A percentile compares a stretch with the other conserved stretches of the same genome.
Evolutionary conservation across 2,329 filamentous ascomycete genomes (phyloP).

Genomic region (Pseudocercospora fijiensis): DNA sequence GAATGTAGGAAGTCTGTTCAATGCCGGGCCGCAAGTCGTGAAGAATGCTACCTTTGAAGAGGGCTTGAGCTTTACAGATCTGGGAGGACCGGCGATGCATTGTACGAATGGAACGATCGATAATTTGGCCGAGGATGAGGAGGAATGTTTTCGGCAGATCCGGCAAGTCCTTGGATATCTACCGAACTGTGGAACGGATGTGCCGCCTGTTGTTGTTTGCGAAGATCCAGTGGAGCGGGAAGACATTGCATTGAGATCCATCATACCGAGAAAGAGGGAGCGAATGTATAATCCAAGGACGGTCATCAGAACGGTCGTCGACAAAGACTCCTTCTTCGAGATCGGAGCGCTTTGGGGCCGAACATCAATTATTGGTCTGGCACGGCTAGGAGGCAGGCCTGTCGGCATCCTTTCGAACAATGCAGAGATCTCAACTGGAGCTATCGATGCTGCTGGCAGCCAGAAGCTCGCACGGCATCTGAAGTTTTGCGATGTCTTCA

Average conservation of each 20-base stretch:
- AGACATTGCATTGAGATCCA: slow-evolving; percentile 52
- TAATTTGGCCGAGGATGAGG: slow-evolving; percentile 60
- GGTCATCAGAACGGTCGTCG: slow-evolving; percentile 59
- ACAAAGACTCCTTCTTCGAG: slow-evolving; percentile 60
- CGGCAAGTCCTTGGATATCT: slow-evolving; percentile 58
- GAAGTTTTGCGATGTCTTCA: slow-evolving; percentile 65
- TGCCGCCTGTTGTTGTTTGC: slow-evolving; percentile 49
- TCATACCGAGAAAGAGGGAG: slow-evolving; percentile 58
- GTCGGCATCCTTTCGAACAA: slow-evolving; percentile 62
- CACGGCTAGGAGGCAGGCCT: slow-evolving; percentile 56
- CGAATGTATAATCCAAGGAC: slow-evolving; percentile 61
- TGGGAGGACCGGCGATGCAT: slow-evolving; percentile 62
- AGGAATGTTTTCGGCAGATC: slow-evolving; percentile 62
- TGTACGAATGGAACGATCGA: slow-evolving; percentile 67
- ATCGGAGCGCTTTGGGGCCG: slow-evolving; percentile 64
- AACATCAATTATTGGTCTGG: slow-evolving; percentile 61
- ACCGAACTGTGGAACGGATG: slow-evolving; percentile 56
- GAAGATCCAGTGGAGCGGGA: slow-evolving; percentile 53
- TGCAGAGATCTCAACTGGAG: slow-evolving; percentile 61
- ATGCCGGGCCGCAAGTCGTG: slow-evolving; percentile 64
- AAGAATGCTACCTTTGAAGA: slow-evolving; percentile 64
- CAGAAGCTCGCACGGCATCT: slow-evolving; percentile 62
- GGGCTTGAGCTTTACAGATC: slow-evolving; percentile 57
- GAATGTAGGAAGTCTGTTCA: slow-evolving; percentile 62
- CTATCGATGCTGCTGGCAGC: slow-evolving; percentile 59